These are phyloP conservation scores for Neoboletus subvelutipes DNA, from an alignment of 768 basidiomycete genomes.

Conservation along the genomic window DNA sequence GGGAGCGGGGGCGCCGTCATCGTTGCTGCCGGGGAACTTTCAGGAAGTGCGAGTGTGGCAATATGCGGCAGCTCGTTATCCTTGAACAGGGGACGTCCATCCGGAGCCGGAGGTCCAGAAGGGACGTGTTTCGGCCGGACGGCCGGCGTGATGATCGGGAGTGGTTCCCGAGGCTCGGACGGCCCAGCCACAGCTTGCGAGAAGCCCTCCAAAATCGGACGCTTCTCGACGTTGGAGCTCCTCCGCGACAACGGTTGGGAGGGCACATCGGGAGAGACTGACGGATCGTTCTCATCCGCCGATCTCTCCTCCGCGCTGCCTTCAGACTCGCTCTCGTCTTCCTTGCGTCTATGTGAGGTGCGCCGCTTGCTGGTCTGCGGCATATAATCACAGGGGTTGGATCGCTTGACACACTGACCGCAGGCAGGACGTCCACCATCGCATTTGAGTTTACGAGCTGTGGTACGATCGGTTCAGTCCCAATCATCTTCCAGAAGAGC, in stretches of 20 bases:
- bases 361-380: constrained; percentile 71
- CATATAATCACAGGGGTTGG: constrained; percentile 78
- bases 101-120: constrained; percentile 24
- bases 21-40: constrained; percentile 50
- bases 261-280: constrained; percentile 54
- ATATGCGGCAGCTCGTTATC: constrained; percentile 73
- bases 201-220: constrained; percentile 33
- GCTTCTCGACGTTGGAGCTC: constrained; percentile 37
- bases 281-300: constrained; percentile 48
- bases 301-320: constrained; percentile 64
- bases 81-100: constrained; percentile 47
- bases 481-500: constrained; percentile 10
- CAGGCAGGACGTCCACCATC: constrained; percentile 85
- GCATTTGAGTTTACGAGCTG: constrained; percentile 87
- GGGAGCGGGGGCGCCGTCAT: constrained; percentile 67
- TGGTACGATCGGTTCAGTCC: constrained; percentile 22
- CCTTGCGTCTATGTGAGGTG: constrained; percentile 59
- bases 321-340: constrained; percentile 57
- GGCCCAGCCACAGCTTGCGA: constrained; percentile 30
- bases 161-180: constrained; percentile 48
- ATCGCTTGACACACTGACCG: constrained; percentile 76
- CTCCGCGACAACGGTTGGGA: constrained; percentile 37
- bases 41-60: constrained; percentile 63
- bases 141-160: constrained; percentile 37
- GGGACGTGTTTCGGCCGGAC: constrained; percentile 30